Evolutionary conservation across 2,329 filamentous ascomycete species (phyloP).

Genomic region (Thelonectria discophora): DNA sequence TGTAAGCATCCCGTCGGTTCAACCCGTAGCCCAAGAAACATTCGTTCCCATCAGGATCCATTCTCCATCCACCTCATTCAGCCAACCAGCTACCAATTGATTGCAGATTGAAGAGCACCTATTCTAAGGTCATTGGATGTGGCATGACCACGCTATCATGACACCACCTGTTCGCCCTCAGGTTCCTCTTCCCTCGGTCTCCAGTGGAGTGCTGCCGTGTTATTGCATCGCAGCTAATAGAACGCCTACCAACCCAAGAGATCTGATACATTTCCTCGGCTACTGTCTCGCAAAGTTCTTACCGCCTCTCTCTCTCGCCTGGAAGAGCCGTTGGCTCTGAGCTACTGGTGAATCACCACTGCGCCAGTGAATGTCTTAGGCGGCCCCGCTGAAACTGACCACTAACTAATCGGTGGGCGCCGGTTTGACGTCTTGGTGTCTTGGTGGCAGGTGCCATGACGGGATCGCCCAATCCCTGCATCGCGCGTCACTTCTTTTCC

Average conservation of each 20-base stretch:
- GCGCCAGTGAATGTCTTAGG: neutral
- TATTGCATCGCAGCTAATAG: conserved; percentile 8
- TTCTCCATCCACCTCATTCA: neutral
- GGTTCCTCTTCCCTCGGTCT: neutral
- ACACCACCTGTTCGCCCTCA: conserved; percentile 8
- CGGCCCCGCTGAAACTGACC: neutral
- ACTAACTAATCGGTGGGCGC: conserved; percentile 12
- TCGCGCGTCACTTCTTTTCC: conserved; percentile 29
- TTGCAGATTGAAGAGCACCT: neutral
- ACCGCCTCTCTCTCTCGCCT: neutral
- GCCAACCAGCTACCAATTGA: conserved; percentile 6
- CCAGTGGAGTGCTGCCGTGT: neutral
- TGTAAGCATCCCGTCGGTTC: neutral
- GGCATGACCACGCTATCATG: conserved; percentile 13
- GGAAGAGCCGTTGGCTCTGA: neutral
- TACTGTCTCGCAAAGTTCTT: neutral
- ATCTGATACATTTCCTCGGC: neutral
- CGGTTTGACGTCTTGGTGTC: conserved; percentile 32
- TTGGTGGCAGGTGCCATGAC: conserved; percentile 5
- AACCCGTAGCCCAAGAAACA: neutral
- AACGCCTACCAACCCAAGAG: neutral
- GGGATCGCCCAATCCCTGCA: conserved; percentile 37
- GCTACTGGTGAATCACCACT: neutral
- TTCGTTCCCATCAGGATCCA: conserved; percentile 10
- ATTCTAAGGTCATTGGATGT: neutral